phyloP scores from a whole-genome alignment of 345 rosid genomes.

The Turritis glabra region DNA sequence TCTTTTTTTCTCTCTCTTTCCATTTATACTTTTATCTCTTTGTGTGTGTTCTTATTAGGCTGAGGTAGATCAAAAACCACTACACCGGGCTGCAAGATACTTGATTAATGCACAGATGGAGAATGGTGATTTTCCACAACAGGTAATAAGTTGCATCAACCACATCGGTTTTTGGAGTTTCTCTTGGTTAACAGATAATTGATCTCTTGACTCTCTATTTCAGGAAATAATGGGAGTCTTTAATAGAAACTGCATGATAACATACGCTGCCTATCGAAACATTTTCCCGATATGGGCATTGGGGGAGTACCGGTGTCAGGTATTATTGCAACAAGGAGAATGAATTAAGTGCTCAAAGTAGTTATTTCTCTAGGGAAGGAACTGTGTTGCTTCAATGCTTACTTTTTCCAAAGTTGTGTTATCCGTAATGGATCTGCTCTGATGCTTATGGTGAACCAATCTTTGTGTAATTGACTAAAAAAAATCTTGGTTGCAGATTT shows the following conservation, averaged over 20 bases:
- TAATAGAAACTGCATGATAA: constrained; percentile 71
- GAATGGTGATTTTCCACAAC: constrained; percentile 70
- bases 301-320: constrained; percentile 62
- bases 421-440: constrained; percentile 8
- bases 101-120: constrained; percentile 68
- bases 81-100: constrained; percentile 60
- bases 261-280: constrained; percentile 59
- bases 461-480: constrained; percentile 5
- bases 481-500: constrained; percentile 24
- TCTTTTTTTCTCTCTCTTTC: neutral
- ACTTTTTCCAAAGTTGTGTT: neutral
- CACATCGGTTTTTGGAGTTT: constrained; percentile 4
- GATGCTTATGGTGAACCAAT: constrained; percentile 1
- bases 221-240: constrained; percentile 86
- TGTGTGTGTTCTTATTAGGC: constrained; percentile 47
- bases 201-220: neutral
- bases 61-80: constrained; percentile 57
- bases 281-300: constrained; percentile 73
- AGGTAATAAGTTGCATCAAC: constrained; percentile 44
- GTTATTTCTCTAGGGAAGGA: constrained; percentile 13
- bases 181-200: neutral
- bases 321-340: constrained; percentile 38
- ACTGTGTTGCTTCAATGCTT: constrained; percentile 5
- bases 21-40: neutral
- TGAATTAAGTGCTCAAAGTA: constrained; percentile 8